A percentile compares a stretch with the other conserved stretches of the same genome.
Evolutionary conservation across 2,329 filamentous ascomycete genomes (phyloP).

Genomic region (Hymenoscyphus fraxineus): DNA sequence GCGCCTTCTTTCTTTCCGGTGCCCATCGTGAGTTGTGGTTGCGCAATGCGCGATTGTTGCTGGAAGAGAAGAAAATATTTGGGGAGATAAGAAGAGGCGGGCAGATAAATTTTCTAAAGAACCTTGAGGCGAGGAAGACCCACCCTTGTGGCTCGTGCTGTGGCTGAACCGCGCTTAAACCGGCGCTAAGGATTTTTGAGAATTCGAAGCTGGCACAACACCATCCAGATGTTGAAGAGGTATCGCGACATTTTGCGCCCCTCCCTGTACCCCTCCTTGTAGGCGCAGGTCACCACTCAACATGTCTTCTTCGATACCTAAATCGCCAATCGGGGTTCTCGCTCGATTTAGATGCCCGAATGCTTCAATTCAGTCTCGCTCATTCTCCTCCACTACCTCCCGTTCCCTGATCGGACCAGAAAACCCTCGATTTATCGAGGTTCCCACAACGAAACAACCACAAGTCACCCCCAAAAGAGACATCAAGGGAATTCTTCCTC

Average conservation of each 20-base stretch:
- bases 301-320: constrained; percentile 32
- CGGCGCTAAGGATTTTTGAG: constrained; percentile 22
- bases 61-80: constrained; percentile 15
- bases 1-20: constrained; percentile 86
- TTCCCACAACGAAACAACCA: constrained; percentile 69
- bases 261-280: constrained; percentile 1
- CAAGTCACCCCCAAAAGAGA: constrained; percentile 41
- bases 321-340: constrained; percentile 30
- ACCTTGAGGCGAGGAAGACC: constrained; percentile 2
- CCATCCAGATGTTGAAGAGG: constrained; percentile 2
- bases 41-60: constrained; percentile 17
- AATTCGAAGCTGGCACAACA: not conserved
- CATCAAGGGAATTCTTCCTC: constrained; percentile 75
- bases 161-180: constrained; percentile 6
- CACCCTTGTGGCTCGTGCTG: constrained; percentile 24
- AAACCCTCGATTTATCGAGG: constrained; percentile 80
- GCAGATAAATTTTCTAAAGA: constrained; percentile 20
- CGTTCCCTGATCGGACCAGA: constrained; percentile 65
- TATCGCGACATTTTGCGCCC: not conserved
- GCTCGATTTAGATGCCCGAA: constrained; percentile 33
- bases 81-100: constrained; percentile 2
- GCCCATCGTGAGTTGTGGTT: constrained; percentile 59
- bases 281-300: constrained; percentile 7
- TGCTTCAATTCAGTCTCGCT: constrained; percentile 33
- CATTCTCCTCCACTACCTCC: constrained; percentile 45